Evolutionary conservation across 257 asterid genomes (phyloP), one percentile per base, ranked within the genome.

Genomic region (Handroanthus guayacan): DNA sequence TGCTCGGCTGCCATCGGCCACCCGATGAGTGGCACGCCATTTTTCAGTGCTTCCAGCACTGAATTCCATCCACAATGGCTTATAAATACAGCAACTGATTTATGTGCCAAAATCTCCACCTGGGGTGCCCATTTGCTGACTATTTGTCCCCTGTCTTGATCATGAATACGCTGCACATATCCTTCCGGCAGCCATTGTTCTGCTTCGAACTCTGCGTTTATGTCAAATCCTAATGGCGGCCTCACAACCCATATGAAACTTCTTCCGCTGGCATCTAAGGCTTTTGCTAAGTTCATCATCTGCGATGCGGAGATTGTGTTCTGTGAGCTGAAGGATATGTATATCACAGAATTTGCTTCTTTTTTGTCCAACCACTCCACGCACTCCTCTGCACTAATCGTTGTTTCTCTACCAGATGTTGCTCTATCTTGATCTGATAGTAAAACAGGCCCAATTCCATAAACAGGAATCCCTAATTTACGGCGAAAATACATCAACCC

Each of bases 21-120:
- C 10, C 89, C 81, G 17, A 90, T 80, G 2, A 89, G 9, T 2
- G 91, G 87, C 44, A 90, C 87, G 2, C 91, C 91, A 36, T 80
- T 77, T 12, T 48, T 58, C 0, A 90, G 84, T 7, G 94, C 76
- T 71, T 90, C 94, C 65, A 89, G 83, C 31, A 84, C 84, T 9
- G 94, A 91, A 56, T 90, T 90, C 94, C 94, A 89, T 3, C 94
- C 91, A 48, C 91, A 90, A n/a, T 87, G 90, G 36, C 86, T 85
- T 3, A 89, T 58, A 43, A 87, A 88, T 6, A 82, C 88, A 13
- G 75, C 86, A 1, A 80, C 75, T 0, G 94, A 87, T 69, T 70
- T 71, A 58, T 88, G 96, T 0, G 55, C 69, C 75, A 88, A 76
- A 31, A 88, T 88, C 50, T 85, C 89, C 69, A 79, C 34, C 71